phyloP scores from a whole-genome alignment of 495 filamentous ascomycete species.

The Neurospora sp. region DNA sequence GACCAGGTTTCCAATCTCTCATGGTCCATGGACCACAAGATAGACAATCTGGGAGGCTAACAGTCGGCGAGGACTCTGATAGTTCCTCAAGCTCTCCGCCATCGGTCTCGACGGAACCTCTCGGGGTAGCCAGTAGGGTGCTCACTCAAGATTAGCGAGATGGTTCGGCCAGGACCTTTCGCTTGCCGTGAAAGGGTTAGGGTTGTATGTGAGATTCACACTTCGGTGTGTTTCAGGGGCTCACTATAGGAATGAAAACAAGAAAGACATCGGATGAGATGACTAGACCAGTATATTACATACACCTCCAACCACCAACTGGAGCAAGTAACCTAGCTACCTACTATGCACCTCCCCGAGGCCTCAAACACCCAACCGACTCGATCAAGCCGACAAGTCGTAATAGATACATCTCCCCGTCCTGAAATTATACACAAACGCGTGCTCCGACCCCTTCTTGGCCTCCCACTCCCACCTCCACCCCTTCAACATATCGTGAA shows the following conservation, averaged over 20 bases:
- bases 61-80: neutral
- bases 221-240: neutral
- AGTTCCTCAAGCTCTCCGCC: neutral
- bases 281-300: neutral
- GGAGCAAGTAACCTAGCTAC: neutral
- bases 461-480: conserved; percentile 49
- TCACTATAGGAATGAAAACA: neutral
- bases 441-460: conserved; percentile 42
- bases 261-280: neutral
- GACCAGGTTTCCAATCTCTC: too few relatives aligned
- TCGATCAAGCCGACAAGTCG: conserved; percentile 45
- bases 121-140: neutral
- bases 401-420: conserved; percentile 69
- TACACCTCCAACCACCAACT: neutral
- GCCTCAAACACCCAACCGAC: neutral
- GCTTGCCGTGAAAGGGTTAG: neutral
- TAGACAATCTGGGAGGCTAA: neutral
- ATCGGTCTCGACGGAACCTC: neutral
- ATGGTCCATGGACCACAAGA: neutral
- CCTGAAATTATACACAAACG: conserved; percentile 74
- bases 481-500: conserved; percentile 65
- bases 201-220: neutral
- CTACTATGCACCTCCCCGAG: neutral
- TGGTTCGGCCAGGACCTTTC: neutral
- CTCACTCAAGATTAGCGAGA: neutral